Base-by-base conservation (phyloP, 768 basidiomycete genomes). In the Piloderma croceum region DNA sequence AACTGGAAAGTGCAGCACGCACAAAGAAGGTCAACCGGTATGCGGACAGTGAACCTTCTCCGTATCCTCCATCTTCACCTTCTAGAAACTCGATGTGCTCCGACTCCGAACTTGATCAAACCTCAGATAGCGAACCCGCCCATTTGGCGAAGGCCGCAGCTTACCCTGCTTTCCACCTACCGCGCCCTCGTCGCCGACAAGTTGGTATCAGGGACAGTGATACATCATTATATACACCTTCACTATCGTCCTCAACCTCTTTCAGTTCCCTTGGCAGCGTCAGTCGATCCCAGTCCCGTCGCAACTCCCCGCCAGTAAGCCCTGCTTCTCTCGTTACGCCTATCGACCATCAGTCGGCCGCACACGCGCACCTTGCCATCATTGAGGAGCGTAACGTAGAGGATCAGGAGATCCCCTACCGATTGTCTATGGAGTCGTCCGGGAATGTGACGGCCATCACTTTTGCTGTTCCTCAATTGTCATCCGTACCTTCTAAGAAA, bases 221-320 rank as follows among this genome's bases (percentile, higher is more conserved):
- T 42, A 68, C 66, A n/a, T 71, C 71, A 13, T 72, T 74, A 7
- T 59, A 73, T 42, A 68, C 66, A n/a, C 71, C 71, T n/a, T 72
- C 74, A 7, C 59, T 76, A 36, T 59, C 64, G 22, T 69, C 69
- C 36, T 71, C 67, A 21, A 57, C 48, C 6, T 70, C 69, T 2
- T 54, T 50, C 41, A 67, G 65, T 38, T 70, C 69, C 4, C 52
- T 53, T 3, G 49, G 56, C 23, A 56, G 56, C 38, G 43, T 41
- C 17, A 37, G 48, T 39, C 59, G 53, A 36, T 67, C 64, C 3
- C 56, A 51, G 48, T 56, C 52, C 23, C 44, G 24, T 42, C n/a
- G n/a, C n/a, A 43, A 49, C 47, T 46, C 49, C 50, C 69, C 58
- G 6, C 65, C 63, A 6, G 46, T 57, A 24, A 68, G 60, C 40